Evolutionary conservation across 305 asterid species (phyloP), one percentile per base, ranked within the genome.

Genomic region (Stenogyne calaminthoides): DNA sequence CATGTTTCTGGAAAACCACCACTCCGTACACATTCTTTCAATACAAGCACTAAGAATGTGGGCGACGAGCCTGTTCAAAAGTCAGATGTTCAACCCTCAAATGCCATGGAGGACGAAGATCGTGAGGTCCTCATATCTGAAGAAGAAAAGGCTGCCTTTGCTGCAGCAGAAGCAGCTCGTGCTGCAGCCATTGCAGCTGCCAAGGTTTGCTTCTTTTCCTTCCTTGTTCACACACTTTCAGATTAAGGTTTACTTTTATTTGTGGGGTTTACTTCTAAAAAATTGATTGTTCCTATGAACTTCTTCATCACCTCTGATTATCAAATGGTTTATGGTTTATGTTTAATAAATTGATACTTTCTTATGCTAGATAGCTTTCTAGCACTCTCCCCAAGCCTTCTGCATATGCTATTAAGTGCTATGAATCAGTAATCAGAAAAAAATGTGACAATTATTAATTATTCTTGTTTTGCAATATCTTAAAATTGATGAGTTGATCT

Each of bases 131-230:
- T 88, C 71, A 82, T 92, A 87, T 85, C 96, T 65, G 96, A 92
- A 72, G 98, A 92, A 84, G 99, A 95, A 77, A 87, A 80, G 82
- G 91, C 95, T 75, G 97, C 99, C 54, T 78, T 88, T 79, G 96
- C 89, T 60, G 96, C 95, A 71, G 97, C 97, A 67, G 99, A 95
- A 83, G 97, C 89, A 64, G 97, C 99, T 76, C 96, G 87, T 66
- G 85, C 88, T 85, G 96, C 98, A 18, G 98, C 96, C 54, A 66
- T 86, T 80, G 97, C 96, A 64, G 99, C 98, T 83, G 98, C 94
- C 32, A 89, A 95, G 98, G 99, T 95, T 84, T 76, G 94, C 77
- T 75, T 76, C 55, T 64, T 78, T 39, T 55, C 71, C 63, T 58
- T 55, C 76, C 66, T 36, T 60, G 14, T 64, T 46, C 39, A 47